Conservation (phyloP, 495 filamentous ascomycete genomes). For the Penicillium waksmanii region DNA sequence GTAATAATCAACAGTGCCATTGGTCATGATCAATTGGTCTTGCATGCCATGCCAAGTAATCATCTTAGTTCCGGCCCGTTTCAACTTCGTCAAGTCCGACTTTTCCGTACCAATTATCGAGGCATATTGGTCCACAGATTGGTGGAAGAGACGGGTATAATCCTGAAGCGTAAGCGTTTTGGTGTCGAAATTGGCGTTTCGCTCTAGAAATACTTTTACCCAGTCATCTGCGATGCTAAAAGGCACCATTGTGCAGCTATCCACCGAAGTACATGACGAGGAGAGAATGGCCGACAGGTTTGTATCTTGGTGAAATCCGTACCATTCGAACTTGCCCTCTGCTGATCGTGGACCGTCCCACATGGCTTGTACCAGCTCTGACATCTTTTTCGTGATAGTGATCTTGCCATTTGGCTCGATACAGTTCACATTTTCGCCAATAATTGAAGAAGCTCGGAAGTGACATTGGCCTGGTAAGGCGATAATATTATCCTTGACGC, state of each 20-base stretch:
- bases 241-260: background rate
- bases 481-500: conserved; percentile 61
- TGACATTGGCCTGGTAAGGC: conserved; percentile 54
- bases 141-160: conserved; percentile 3
- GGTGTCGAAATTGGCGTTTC: background rate
- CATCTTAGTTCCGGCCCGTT: conserved; percentile 43
- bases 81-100: conserved; percentile 38
- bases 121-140: conserved; percentile 6
- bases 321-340: conserved; percentile 9
- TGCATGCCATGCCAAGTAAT: conserved; percentile 44
- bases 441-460: conserved; percentile 48
- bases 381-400: conserved; percentile 28
- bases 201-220: conserved; percentile 1
- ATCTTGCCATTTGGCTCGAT: conserved; percentile 39
- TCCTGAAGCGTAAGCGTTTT: background rate
- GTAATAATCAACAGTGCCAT: conserved; percentile 24
- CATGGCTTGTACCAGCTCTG: conserved; percentile 19
- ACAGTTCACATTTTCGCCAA: conserved; percentile 44
- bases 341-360: conserved; percentile 29
- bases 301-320: conserved; percentile 3
- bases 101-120: conserved; percentile 39
- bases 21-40: background rate
- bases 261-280: conserved; percentile 3
- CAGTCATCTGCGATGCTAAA: conserved; percentile 8
- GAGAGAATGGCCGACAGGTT: background rate